Conservation (phyloP, 208 protist species). For the Acanthamoeba quina region DNA sequence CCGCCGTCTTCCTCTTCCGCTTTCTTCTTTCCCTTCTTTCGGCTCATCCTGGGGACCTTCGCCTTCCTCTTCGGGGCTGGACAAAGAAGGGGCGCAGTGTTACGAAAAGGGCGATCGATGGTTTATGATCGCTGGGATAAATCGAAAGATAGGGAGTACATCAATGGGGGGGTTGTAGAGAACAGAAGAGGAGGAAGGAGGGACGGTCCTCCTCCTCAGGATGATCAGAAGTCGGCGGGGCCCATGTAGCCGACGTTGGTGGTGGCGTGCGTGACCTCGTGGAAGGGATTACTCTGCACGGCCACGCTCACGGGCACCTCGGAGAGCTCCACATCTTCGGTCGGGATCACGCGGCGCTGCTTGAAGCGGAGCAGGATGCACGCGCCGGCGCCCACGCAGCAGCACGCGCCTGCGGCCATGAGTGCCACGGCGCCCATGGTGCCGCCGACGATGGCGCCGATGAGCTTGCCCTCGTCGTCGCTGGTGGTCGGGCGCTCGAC, state of each 20-base stretch:
- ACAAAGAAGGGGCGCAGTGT: no score
- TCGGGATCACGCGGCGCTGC: not conserved
- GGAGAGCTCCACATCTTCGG: not conserved
- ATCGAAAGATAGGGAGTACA: no score
- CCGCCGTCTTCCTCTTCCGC: no score
- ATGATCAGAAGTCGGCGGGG: not conserved
- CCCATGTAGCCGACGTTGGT: conserved; percentile 20
- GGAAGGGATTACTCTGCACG: not conserved
- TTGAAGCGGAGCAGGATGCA: not conserved
- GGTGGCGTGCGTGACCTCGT: not conserved
- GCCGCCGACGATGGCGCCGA: conserved; percentile 38
- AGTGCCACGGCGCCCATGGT: not conserved
- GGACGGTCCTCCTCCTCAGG: no score
- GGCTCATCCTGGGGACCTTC: no score
- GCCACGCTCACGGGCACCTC: conserved; percentile 3
- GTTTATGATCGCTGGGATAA: no score
- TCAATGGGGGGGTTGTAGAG: no score
- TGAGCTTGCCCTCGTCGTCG: not conserved
- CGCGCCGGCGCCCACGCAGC: conserved; percentile 3
- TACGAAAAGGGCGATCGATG: no score
- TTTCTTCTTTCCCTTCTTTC: no score
- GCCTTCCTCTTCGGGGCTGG: no score
- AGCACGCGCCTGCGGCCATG: not conserved
- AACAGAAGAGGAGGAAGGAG: no score
- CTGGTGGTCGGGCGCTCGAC: not conserved